Conservation (phyloP, 805 yeast species). For the Candida tammaniensis region DNA sequence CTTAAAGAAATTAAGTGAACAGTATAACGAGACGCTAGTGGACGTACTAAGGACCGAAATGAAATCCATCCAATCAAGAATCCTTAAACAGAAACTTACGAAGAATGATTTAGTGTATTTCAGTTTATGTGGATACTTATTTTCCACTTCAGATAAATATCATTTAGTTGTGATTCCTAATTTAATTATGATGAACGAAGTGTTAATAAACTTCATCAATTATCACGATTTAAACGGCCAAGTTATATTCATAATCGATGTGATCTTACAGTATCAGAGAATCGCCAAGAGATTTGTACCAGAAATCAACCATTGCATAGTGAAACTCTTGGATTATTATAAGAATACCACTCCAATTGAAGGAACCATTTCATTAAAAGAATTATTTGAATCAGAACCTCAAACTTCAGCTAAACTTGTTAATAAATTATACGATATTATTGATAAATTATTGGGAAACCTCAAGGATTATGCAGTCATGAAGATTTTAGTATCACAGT, state of each 20-base stretch:
- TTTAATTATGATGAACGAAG: conserved; percentile 67
- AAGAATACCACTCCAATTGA: conserved; percentile 8
- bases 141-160: conserved; percentile 94
- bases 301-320: conserved; percentile 46
- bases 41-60: conserved; percentile 59
- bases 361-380: conserved; percentile 17
- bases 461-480: conserved; percentile 68
- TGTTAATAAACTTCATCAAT: conserved; percentile 36
- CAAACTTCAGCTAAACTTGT: conserved; percentile 29
- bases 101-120: conserved; percentile 62
- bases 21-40: conserved; percentile 62
- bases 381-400: conserved; percentile 14
- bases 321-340: conserved; percentile 40
- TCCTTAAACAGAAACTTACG: conserved; percentile 19
- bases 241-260: conserved; percentile 66
- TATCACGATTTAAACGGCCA: conserved; percentile 52
- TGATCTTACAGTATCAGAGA: conserved; percentile 70
- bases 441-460: conserved; percentile 31
- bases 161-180: conserved; percentile 90
- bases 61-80: conserved; percentile 51
- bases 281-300: conserved; percentile 80
- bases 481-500: conserved; percentile 46
- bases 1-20: conserved; percentile 58
- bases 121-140: conserved; percentile 68
- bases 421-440: conserved; percentile 26